phyloP scores from a whole-genome alignment of 1,284 basidiomycete genomes.

The Rhodotorula sp. region DNA sequence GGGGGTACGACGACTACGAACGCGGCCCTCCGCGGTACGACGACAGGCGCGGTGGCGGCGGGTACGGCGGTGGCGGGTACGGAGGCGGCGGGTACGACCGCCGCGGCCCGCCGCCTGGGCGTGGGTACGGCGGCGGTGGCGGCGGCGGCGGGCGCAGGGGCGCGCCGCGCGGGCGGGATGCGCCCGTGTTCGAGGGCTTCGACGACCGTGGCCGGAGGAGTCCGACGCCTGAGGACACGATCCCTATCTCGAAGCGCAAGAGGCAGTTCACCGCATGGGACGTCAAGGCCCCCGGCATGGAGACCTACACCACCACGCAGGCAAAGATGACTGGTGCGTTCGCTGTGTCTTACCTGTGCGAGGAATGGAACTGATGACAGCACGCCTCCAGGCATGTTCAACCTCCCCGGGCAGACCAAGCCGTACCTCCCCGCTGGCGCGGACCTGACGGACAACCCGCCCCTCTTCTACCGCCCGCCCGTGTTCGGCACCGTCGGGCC shows the following conservation, averaged over 20 bases:
- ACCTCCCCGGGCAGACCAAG: constrained; percentile 84
- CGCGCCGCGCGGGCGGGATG: constrained; percentile 51
- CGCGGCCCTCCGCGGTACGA: constrained; percentile 3
- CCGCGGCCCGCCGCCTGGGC: constrained; percentile 34
- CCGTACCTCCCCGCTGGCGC: constrained; percentile 76
- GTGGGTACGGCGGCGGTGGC: constrained; percentile 20
- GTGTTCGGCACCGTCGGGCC: constrained; percentile 32
- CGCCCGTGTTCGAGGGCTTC: constrained; percentile 47
- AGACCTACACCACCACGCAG: constrained; percentile 89
- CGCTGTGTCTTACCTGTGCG: not conserved
- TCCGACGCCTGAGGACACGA: constrained; percentile 83
- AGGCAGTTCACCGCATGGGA: constrained; percentile 93
- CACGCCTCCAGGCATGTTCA: constrained; percentile 73
- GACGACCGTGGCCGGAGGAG: constrained; percentile 71
- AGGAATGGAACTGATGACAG: not conserved
- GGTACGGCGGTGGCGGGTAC: constrained; percentile 42
- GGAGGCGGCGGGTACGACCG: constrained; percentile 49
- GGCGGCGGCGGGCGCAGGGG: constrained; percentile 22
- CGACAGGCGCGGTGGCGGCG: constrained; percentile 36
- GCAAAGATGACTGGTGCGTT: constrained; percentile 89
- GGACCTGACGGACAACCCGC: constrained; percentile 52
- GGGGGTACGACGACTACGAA: constrained; percentile 17
- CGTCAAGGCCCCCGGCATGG: constrained; percentile 90
- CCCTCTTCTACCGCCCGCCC: constrained; percentile 41
- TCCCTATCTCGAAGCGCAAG: constrained; percentile 80